Conservation (phyloP, 257 asterid genomes). For the Jasminum sambac region DNA sequence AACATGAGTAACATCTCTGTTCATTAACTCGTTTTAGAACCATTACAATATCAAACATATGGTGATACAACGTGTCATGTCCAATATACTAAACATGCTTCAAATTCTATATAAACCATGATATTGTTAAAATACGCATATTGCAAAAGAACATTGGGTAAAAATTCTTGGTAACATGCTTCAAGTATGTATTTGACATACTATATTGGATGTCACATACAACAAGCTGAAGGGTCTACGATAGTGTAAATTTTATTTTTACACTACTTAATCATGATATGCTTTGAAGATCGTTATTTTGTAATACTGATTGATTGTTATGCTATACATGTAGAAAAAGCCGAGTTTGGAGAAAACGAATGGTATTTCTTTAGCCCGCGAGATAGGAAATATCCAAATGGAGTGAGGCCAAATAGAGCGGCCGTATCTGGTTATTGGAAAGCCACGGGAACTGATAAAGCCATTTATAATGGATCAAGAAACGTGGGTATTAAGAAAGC, state of each 20-base stretch:
- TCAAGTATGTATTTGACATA: neutral
- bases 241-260: neutral
- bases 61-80: neutral
- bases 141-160: neutral
- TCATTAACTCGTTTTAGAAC: neutral
- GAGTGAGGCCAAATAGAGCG: slow-evolving; percentile 79
- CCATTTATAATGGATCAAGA: slow-evolving; percentile 67
- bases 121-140: neutral
- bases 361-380: slow-evolving; percentile 88
- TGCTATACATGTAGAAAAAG: slow-evolving; percentile 48
- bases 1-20: neutral
- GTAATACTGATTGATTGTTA: neutral
- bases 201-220: neutral
- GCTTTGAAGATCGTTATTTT: neutral
- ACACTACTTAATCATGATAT: neutral
- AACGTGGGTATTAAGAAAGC: slow-evolving; percentile 82
- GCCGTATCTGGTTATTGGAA: slow-evolving; percentile 95
- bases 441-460: slow-evolving; percentile 86
- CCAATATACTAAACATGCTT: neutral
- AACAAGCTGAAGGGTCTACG: neutral
- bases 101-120: neutral
- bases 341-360: slow-evolving; percentile 73
- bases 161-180: neutral
- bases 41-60: neutral
- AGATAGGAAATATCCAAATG: slow-evolving; percentile 83